These are phyloP conservation scores for Marasmius tenuissimus DNA, from an alignment of 1,284 basidiomycete species.

Conservation along the genomic window DNA sequence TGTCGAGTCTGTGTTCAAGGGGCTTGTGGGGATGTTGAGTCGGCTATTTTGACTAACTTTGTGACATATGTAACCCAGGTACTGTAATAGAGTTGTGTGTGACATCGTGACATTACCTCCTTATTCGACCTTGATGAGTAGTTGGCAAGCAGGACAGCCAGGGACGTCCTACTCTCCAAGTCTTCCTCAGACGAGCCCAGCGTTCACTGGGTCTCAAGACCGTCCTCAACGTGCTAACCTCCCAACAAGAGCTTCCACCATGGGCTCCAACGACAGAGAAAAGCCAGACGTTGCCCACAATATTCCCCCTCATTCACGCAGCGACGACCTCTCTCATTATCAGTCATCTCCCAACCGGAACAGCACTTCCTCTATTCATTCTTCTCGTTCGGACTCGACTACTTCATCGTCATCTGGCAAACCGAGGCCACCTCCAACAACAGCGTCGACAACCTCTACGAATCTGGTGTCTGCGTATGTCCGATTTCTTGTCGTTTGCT, in stretches of 20 bases:
- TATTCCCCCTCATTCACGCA: slow-evolving; percentile 50
- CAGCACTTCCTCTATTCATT: slow-evolving; percentile 50
- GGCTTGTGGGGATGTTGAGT: background rate
- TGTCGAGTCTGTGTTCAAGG: background rate
- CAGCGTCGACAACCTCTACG: slow-evolving; percentile 39
- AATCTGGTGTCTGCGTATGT: slow-evolving; percentile 47
- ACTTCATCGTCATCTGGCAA: slow-evolving; percentile 44
- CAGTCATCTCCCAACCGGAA: slow-evolving; percentile 48
- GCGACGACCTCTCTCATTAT: slow-evolving; percentile 46
- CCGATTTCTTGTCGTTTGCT: slow-evolving; percentile 8
- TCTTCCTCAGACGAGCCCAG: background rate
- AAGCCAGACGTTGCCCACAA: slow-evolving; percentile 36
- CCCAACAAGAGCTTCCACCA: background rate
- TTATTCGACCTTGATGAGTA: background rate
- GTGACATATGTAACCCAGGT: too few relatives aligned
- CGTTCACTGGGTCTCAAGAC: background rate
- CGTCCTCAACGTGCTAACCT: background rate
- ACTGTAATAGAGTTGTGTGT: background rate
- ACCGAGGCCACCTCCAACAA: slow-evolving; percentile 45
- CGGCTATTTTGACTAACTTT: background rate
- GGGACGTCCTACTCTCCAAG: background rate
- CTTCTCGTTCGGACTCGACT: slow-evolving; percentile 39
- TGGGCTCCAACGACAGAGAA: background rate
- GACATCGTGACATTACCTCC: background rate
- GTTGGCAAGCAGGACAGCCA: background rate